Evolutionary conservation across 768 basidiomycete species (phyloP), one percentile per base, ranked within the genome.

Genomic region (Chlorophyllum brunneum): DNA sequence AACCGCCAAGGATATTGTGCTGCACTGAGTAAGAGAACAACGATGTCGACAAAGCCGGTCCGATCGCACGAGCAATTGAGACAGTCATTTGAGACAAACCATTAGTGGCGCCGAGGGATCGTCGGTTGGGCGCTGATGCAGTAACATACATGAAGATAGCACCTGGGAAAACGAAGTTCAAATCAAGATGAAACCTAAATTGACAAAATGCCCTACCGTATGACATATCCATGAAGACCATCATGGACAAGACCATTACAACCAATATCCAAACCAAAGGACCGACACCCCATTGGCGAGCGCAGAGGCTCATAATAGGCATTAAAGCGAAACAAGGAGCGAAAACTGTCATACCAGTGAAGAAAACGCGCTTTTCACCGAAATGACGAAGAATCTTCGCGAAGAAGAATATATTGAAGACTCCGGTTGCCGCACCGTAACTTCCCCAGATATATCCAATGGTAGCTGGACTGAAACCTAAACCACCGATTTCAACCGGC

Each of bases 401-500:
- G 36, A 76, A 74, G 57, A 70, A 73, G 22, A 76, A 51, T 0
- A 59, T 67, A 60, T 81, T 78, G 44, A 74, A 68, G 5, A 65
- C 6, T 0, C 75, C 81, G 6, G 71, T 67, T 11, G 57, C 64
- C 3, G 62, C 64, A 58, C 67, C 82, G 55, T 67, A 80, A 58
- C 59, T 50, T 0, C 71, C 71, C 48, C 70, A 65, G 47, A 85
- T 79, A 43, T 76, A 75, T 3, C 88, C 88, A 38, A 91, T 91
- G 10, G 64, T 66, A 1, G 77, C 72, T 1, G 88, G 85, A 29
- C 69, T 64, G 24, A 88, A 72, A 13, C 81, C 80, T 34, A 89
- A 70, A 0, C 88, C 88, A 23, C 88, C 88, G 16, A 82, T 75
- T 13, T 71, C 71, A 38, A 82, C 66, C 1, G 88, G 85, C 52